Conservation (phyloP, 2,329 filamentous ascomycete species). For the Aureobasidium melanogenum region DNA sequence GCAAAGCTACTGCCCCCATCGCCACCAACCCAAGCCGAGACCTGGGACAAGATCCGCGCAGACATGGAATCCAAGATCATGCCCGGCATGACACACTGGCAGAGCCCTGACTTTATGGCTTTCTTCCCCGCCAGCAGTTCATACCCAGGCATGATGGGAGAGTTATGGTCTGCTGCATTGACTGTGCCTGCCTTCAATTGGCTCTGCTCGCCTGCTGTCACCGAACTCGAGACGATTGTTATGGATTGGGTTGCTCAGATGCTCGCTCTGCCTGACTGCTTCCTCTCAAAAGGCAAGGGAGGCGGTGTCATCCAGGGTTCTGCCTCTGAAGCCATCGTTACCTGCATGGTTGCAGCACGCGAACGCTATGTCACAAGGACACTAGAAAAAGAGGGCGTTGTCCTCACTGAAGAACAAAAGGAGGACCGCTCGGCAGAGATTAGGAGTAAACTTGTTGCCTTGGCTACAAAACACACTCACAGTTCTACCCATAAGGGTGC, state of each 20-base stretch:
- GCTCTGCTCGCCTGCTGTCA: constrained; percentile 87
- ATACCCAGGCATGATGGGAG: constrained; percentile 79
- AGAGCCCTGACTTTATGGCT: constrained; percentile 89
- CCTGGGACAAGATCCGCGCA: constrained; percentile 69
- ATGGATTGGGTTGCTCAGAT: constrained; percentile 84
- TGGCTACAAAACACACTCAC: constrained; percentile 73
- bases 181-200: constrained; percentile 93
- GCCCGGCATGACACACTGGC: constrained; percentile 90
- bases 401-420: constrained; percentile 42
- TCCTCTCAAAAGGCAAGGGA: constrained; percentile 63
- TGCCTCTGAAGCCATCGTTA: constrained; percentile 79
- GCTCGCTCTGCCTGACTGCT: constrained; percentile 63
- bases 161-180: constrained; percentile 85
- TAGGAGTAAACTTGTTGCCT: constrained; percentile 64
- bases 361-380: constrained; percentile 64
- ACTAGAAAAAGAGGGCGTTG: constrained; percentile 39
- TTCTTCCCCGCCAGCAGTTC: constrained; percentile 81
- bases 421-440: constrained; percentile 62
- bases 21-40: constrained; percentile 58
- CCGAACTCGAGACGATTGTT: constrained; percentile 86
- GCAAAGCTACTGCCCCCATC: constrained; percentile 63
- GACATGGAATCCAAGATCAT: constrained; percentile 83
- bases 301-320: constrained; percentile 94
- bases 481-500: constrained; percentile 82
- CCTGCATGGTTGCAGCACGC: constrained; percentile 76